phyloP scores from a whole-genome alignment of 495 filamentous ascomycete genomes.

The Rhypophila decipiens region DNA sequence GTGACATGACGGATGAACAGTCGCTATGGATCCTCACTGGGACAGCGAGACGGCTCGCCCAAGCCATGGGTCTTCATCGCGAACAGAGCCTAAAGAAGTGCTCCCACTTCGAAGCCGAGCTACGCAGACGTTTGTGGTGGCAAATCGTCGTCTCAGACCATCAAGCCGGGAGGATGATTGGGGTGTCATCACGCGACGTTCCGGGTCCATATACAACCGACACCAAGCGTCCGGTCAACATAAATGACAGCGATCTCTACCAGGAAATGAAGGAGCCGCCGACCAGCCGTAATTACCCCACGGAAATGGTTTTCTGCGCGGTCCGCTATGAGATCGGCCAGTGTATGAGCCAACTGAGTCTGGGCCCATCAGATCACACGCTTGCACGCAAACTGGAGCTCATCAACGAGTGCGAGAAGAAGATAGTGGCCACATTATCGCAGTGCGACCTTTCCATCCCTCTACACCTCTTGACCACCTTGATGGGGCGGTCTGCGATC shows the following conservation, averaged over 20 bases:
- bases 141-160: neutral
- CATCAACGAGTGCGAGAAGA: neutral
- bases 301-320: neutral
- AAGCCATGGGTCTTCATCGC: neutral
- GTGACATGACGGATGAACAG: neutral
- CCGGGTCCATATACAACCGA: neutral
- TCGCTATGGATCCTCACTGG: neutral
- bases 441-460: neutral
- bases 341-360: neutral
- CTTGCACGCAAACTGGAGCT: neutral
- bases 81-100: neutral
- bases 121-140: neutral
- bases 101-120: neutral
- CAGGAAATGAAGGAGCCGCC: neutral
- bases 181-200: neutral
- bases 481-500: neutral
- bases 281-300: neutral
- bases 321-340: neutral
- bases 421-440: neutral
- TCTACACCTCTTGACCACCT: neutral
- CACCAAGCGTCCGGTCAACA: neutral
- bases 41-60: neutral
- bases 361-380: too few species aligned
- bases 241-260: neutral
- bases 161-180: neutral